Evolutionary conservation across 139 green algal genomes (phyloP).

Genomic region (Tetradesmus lagerheimii): DNA sequence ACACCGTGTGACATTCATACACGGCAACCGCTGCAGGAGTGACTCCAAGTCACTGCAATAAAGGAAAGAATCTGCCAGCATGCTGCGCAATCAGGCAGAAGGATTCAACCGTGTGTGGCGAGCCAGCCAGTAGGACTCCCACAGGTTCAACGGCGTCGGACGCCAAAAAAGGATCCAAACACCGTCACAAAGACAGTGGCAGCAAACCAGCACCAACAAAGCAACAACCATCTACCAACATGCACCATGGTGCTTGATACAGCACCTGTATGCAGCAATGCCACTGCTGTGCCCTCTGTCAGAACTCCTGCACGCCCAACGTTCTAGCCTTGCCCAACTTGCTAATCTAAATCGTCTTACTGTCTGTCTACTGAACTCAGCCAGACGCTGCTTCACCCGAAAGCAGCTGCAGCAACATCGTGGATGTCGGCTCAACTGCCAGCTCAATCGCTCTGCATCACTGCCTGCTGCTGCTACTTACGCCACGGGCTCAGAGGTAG

Average conservation of each 20-base stretch:
- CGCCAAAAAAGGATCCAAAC: too few relatives aligned
- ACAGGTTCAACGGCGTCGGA: too few relatives aligned
- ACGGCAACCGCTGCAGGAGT: too few relatives aligned
- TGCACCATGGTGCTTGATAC: background rate
- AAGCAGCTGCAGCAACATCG: too few relatives aligned
- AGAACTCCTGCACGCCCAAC: background rate
- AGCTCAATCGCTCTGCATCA: background rate
- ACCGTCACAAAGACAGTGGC: too few relatives aligned
- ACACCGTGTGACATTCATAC: too few relatives aligned
- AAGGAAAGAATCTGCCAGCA: too few relatives aligned
- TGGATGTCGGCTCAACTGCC: background rate
- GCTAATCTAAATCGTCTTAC: background rate
- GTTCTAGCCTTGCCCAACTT: background rate
- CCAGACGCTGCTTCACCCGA: background rate
- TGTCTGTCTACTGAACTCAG: background rate
- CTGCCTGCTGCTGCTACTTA: background rate
- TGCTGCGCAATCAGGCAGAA: too few relatives aligned
- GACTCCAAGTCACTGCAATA: too few relatives aligned
- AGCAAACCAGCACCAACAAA: too few relatives aligned
- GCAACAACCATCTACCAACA: background rate
- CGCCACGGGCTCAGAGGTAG: background rate
- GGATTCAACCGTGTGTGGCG: too few relatives aligned
- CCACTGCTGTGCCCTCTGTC: background rate
- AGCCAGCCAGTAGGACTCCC: too few relatives aligned
- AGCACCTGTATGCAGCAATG: background rate